Evolutionary conservation across 2,329 filamentous ascomycete genomes (phyloP), one percentile per base, ranked within the genome.

Genomic region (Thielaviopsis ethacetica): DNA sequence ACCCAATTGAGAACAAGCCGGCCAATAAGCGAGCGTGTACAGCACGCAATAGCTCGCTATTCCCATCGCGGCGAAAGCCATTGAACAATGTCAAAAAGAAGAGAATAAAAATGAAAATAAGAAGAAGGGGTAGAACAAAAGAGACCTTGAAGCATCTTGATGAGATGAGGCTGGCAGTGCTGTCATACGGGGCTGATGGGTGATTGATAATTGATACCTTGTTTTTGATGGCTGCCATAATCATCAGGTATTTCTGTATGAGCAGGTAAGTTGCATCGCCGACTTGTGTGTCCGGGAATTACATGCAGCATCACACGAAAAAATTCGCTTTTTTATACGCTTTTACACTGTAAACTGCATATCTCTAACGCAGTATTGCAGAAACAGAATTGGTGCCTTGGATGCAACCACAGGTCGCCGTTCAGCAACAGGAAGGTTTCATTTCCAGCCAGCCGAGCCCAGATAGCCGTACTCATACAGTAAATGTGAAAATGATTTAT

Each of bases 1-100:
- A 62, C 65, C 62, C 56, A 53, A 58, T 41, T 57, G 57, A 59
- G 62, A 59, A 51, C 56, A 54, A 13, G 22, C 60, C 17, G 63
- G 62, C 68, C 68, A 70, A 70, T 70, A 58, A 67, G 15, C 53
- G 17, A 9, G 15, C 56, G 26, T 58, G 44, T 62, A 61, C 67
- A 70, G 65, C 67, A 70, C 69, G 69, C 67, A 66, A 71, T 71
- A 59, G 47, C 58, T 56, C 53, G 24, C 63, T 59, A 63, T 61
- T 51, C 55, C 64, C 59, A 26, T 56, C 58, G 9, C 26, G 62
- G 59, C 54, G 19, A 65, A 65, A 55, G 21, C 61, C 19, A 65
- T 53, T 59, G 67, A 68, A n/a, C n/a, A n/a, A n/a, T n/a, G n/a
- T n/a, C n/a, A n/a, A n/a, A n/a, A n/a, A 65, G 66, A 66, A 65